Conservation (phyloP, 108 stramenopile genomes). For the Aurantiochytrium sp. region DNA sequence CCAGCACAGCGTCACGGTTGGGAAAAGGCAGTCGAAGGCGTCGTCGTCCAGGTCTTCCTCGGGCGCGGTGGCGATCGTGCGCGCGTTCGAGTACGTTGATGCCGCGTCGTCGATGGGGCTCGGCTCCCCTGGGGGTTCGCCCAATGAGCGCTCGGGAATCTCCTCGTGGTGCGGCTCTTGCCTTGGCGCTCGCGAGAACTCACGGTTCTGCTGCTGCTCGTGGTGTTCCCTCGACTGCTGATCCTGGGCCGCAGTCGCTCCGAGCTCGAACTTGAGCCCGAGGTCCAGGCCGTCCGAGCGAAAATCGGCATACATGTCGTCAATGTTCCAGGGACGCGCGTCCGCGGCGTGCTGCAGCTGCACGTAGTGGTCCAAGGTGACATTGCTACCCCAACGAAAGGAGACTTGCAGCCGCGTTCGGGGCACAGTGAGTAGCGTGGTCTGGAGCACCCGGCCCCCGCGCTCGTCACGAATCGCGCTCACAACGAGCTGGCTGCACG, state of each 20-base stretch:
- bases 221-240: background rate
- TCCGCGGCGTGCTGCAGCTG: background rate
- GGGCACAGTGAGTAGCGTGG: background rate
- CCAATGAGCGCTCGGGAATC: too few species aligned
- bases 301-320: constrained; percentile 8
- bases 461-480: constrained; percentile 18
- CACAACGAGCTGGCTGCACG: background rate
- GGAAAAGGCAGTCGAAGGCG: background rate
- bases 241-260: background rate
- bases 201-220: too few species aligned
- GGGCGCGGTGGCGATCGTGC: background rate
- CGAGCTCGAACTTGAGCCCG: constrained; percentile 5
- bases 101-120: too few species aligned
- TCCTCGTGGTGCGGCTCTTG: too few species aligned
- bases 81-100: background rate
- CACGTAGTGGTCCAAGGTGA: background rate
- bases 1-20: background rate
- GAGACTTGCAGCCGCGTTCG: background rate
- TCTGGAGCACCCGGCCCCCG: background rate
- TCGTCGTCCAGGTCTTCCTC: constrained; percentile 1
- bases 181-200: too few species aligned
- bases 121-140: too few species aligned
- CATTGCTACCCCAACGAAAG: background rate
- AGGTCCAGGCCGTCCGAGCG: constrained; percentile 8
- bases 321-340: background rate